Conservation (phyloP, 2,329 filamentous ascomycete genomes). For the Sporothrix dimorphospora region DNA sequence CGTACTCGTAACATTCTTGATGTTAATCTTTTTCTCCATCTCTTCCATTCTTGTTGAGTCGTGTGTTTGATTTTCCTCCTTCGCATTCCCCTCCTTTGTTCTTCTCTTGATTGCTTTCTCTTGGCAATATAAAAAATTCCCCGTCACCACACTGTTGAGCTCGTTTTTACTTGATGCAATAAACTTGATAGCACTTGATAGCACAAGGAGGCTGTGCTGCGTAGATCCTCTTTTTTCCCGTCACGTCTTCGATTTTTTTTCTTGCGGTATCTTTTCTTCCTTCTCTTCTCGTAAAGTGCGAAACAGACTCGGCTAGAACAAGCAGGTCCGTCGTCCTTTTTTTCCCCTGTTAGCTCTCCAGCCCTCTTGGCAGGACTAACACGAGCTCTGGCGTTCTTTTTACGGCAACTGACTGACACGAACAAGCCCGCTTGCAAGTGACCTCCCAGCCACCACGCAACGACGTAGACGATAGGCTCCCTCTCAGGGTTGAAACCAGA, state of each 20-base stretch:
- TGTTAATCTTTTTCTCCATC: not conserved
- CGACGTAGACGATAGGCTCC: conserved; percentile 3
- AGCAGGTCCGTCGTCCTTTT: not conserved
- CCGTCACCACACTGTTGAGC: not conserved
- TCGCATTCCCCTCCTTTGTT: not conserved
- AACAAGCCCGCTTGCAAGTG: not conserved
- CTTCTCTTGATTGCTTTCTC: not conserved
- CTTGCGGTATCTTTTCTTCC: not conserved
- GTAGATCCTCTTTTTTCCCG: conserved; percentile 9
- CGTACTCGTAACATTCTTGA: not conserved
- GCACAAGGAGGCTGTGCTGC: conserved; percentile 7
- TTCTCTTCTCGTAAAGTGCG: not conserved
- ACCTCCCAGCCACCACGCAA: not conserved
- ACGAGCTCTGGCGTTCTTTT: not conserved
- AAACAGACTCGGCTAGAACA: not conserved
- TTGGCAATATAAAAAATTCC: conserved; percentile 5
- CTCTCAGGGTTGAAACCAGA: not conserved
- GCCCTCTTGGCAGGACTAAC: conserved; percentile 1
- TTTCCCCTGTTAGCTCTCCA: not conserved
- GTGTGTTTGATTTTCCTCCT: not conserved
- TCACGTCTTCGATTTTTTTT: not conserved
- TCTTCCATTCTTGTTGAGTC: not conserved
- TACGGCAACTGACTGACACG: no score
- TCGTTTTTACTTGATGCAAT: not conserved
- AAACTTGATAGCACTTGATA: conserved; percentile 2